phyloP scores from a whole-genome alignment of 306 rosid genomes.

The Lathyrus tuberosus region DNA sequence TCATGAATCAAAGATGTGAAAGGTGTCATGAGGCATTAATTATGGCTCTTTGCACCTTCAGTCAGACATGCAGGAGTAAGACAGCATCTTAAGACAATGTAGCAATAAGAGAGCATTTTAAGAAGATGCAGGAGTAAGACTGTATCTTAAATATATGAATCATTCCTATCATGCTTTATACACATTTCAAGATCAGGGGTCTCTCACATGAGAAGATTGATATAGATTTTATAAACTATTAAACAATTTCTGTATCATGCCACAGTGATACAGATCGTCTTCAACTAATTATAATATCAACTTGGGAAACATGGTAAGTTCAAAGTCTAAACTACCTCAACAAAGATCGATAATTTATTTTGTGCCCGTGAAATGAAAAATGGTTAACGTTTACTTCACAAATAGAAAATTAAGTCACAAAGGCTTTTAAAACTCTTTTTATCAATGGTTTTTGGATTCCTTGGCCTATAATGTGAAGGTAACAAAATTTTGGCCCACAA shows the following conservation, averaged over 20 bases:
- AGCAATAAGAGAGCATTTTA: not conserved
- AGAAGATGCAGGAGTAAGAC: not conserved
- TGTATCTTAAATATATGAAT: slow-evolving; percentile 1
- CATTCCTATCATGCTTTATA: not conserved
- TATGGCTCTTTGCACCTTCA: slow-evolving; percentile 10
- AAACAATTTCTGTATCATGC: not conserved
- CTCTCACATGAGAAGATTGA: not conserved
- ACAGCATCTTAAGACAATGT: not conserved
- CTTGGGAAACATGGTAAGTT: slow-evolving; percentile 11
- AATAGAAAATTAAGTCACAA: slow-evolving; percentile 15
- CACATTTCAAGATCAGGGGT: slow-evolving; percentile 25
- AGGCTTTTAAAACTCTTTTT: not conserved
- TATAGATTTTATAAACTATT: not conserved
- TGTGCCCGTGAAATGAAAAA: not conserved
- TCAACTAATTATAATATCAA: slow-evolving; percentile 21
- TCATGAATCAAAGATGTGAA: slow-evolving; percentile 29
- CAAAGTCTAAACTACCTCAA: slow-evolving; percentile 20
- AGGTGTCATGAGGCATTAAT: not conserved
- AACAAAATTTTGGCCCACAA: not conserved
- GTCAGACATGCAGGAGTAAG: slow-evolving; percentile 8
- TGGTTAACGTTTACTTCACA: not conserved
- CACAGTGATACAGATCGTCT: not conserved
- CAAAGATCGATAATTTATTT: slow-evolving; percentile 11
- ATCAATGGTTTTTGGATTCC: slow-evolving; percentile 3
- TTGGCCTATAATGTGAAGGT: slow-evolving; percentile 16